Conservation (phyloP, 202 grass and related monocot species). For the Digitaria exilis region DNA sequence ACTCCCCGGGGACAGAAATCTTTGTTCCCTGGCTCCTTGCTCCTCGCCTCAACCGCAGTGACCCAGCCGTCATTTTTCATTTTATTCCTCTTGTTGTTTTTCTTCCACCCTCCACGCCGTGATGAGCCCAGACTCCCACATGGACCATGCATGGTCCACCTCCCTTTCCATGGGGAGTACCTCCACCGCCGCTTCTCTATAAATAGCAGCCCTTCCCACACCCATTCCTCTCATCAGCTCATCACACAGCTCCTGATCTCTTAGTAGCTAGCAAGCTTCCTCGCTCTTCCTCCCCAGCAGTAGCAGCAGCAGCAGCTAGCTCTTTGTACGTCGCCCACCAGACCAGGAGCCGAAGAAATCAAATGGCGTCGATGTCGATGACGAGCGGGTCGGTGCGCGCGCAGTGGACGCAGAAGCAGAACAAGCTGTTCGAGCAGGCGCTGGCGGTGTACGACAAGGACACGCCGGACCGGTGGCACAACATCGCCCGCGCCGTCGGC, state of each 20-base stretch:
- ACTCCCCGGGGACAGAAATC: conserved; percentile 46
- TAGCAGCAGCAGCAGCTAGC: not conserved
- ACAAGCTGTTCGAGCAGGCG: conserved; percentile 86
- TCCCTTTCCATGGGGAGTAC: not conserved
- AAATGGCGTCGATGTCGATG: conserved; percentile 67
- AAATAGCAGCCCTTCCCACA: conserved; percentile 43
- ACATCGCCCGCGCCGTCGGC: conserved; percentile 75
- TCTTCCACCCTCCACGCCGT: too few species aligned
- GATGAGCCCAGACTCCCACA: not conserved
- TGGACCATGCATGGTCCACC: conserved; percentile 2
- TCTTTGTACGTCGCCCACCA: too few species aligned
- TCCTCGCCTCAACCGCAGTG: not conserved
- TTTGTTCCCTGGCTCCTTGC: conserved; percentile 34
- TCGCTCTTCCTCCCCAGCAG: too few species aligned
- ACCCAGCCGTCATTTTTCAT: too few species aligned
- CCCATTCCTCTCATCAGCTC: conserved; percentile 25
- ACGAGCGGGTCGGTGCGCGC: conserved; percentile 37
- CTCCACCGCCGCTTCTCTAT: conserved; percentile 47
- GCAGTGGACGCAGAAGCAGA: conserved; percentile 67
- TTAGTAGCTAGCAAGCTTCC: too few species aligned
- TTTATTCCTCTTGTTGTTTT: not conserved
- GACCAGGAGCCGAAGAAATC: too few species aligned
- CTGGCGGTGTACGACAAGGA: conserved; percentile 82
- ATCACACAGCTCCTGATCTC: not conserved
- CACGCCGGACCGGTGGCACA: conserved; percentile 86